Evolutionary conservation across 2,329 filamentous ascomycete genomes (phyloP).

Genomic region (Paraconiothyrium brasiliense): DNA sequence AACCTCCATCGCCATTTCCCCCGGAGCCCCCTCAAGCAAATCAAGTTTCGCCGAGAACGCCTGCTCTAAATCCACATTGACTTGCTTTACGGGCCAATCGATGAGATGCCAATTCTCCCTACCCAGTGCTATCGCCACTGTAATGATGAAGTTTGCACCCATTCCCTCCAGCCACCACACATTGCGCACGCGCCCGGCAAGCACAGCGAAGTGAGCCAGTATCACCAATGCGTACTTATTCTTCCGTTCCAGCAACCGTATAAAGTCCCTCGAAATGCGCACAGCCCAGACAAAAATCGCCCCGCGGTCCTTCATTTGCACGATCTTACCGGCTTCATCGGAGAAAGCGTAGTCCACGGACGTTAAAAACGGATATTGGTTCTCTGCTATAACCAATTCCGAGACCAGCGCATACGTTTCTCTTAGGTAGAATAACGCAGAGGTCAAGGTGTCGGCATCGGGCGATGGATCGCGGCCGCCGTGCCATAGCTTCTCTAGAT

Average conservation of each 20-base stretch:
- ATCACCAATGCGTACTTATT: conserved; percentile 48
- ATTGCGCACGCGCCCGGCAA: conserved; percentile 44
- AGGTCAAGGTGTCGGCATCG: conserved; percentile 28
- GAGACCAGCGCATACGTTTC: conserved; percentile 43
- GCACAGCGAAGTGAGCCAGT: conserved; percentile 50
- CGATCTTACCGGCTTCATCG: conserved; percentile 32
- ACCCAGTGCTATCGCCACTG: conserved; percentile 45
- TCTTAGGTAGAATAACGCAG: conserved; percentile 39
- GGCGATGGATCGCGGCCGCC: conserved; percentile 6
- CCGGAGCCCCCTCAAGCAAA: conserved; percentile 1
- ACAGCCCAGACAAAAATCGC: conserved; percentile 46
- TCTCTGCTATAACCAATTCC: conserved; percentile 37
- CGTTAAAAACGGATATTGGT: conserved; percentile 33
- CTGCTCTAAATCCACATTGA: conserved; percentile 27
- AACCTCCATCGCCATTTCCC: conserved; percentile 15
- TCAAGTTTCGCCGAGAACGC: conserved; percentile 8
- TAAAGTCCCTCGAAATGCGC: conserved; percentile 39
- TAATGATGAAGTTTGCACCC: conserved; percentile 42
- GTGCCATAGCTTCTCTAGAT: conserved; percentile 40
- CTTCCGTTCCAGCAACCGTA: conserved; percentile 40
- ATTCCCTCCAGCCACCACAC: conserved; percentile 50
- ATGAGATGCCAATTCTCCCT: conserved; percentile 42
- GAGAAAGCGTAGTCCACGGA: conserved; percentile 42
- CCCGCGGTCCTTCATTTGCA: conserved; percentile 42
- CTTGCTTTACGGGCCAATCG: conserved; percentile 40